Evolutionary conservation across 129 eudicot genomes (phyloP).

Genomic region (Chrysanthemum seticuspe): DNA sequence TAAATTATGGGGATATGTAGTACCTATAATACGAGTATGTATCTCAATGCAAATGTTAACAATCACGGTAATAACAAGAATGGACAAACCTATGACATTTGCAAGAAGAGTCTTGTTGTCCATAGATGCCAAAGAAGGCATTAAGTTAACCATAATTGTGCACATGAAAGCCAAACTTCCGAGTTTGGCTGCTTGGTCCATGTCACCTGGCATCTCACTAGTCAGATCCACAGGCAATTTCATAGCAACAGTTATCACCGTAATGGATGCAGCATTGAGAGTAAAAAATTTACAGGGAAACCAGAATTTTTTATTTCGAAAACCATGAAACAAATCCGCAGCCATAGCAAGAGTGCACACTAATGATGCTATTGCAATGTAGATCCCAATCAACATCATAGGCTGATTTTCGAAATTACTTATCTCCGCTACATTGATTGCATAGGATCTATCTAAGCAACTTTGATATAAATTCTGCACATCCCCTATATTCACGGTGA

Average conservation of each 20-base stretch:
- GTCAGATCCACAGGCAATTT: constrained; percentile 42
- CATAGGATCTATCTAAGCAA: no score
- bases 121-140: constrained; percentile 42
- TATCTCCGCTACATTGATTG: no score
- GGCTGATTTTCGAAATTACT: not conserved
- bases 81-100: constrained; percentile 33
- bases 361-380: constrained; percentile 39
- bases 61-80: constrained; percentile 33
- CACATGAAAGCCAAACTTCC: constrained; percentile 33
- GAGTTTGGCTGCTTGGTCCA: constrained; percentile 25
- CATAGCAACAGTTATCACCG: constrained; percentile 34
- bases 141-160: constrained; percentile 34
- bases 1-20: no score
- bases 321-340: constrained; percentile 35
- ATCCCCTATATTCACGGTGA: no score
- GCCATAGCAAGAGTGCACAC: constrained; percentile 38
- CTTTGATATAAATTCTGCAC: no score
- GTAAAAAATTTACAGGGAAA: constrained; percentile 40
- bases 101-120: constrained; percentile 20
- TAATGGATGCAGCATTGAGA: constrained; percentile 44
- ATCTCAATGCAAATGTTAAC: constrained; percentile 34
- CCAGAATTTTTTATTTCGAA: constrained; percentile 33
- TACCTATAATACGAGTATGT: constrained; percentile 3
- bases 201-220: constrained; percentile 9
- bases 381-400: constrained; percentile 46